Percentiles rank a stretch among this genome's conserved stretches.
Conservation (phyloP, 495 filamentous ascomycete genomes). For the Penicillium cosmopolitanum region DNA sequence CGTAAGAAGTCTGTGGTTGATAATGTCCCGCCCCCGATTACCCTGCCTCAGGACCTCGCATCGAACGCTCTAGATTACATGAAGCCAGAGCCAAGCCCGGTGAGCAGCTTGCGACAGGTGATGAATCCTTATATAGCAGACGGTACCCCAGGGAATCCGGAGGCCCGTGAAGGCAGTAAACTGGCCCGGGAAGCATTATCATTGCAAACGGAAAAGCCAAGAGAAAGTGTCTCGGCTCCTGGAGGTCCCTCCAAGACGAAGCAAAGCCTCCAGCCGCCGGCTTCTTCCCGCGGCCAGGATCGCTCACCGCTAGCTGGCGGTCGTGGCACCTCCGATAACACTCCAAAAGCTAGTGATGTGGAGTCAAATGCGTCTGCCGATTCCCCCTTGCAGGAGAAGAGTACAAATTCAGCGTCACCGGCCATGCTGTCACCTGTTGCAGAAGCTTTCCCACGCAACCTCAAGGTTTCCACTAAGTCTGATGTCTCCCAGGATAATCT, state of each 20-base stretch:
- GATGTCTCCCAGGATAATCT: constrained; percentile 26
- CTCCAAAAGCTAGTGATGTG: constrained; percentile 20
- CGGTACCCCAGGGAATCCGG: constrained; percentile 20
- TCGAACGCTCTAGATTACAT: constrained; percentile 31
- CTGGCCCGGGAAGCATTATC: constrained; percentile 23
- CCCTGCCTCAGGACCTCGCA: constrained; percentile 42
- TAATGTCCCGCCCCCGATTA: constrained; percentile 52
- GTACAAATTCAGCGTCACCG: constrained; percentile 23
- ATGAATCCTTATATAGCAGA: constrained; percentile 83
- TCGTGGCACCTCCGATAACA: constrained; percentile 51
- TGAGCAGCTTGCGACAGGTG: constrained; percentile 81
- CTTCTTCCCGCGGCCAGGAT: constrained; percentile 36
- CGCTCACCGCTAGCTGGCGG: constrained; percentile 55
- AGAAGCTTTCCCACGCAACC: constrained; percentile 36
- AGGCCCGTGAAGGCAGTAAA: constrained; percentile 25
- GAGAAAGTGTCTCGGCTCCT: constrained; percentile 30
- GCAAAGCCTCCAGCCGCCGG: constrained; percentile 34
- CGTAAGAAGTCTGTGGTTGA: constrained; percentile 83
- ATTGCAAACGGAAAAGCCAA: constrained; percentile 29
- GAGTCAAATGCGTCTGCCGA: constrained; percentile 27
- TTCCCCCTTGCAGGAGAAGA: constrained; percentile 27
- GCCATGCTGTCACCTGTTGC: constrained; percentile 35
- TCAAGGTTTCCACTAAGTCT: constrained; percentile 19
- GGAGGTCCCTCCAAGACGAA: constrained; percentile 26
- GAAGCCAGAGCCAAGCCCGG: constrained; percentile 67